Conservation (phyloP, 805 yeast genomes). For the Candida argentea region DNA sequence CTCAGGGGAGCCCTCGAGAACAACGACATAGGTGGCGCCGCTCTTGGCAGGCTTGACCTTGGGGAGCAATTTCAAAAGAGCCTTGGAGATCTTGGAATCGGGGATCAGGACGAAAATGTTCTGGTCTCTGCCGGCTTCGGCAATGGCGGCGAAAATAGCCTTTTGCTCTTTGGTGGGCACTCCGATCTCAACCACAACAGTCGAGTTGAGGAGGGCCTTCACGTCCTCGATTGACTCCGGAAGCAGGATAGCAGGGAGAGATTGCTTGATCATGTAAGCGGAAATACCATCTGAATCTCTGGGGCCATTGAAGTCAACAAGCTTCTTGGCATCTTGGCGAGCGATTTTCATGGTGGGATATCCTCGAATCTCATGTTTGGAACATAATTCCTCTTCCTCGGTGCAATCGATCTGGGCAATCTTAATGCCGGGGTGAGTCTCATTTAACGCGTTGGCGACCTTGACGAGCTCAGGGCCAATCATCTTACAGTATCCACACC, state of each 20-base stretch:
- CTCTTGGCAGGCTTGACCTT: constrained; percentile 9
- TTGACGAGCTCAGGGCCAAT: constrained; percentile 70
- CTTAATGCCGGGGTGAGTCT: constrained; percentile 44
- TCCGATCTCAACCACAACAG: constrained; percentile 44
- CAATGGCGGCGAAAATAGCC: constrained; percentile 42
- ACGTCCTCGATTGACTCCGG: constrained; percentile 40
- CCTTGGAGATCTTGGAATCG: constrained; percentile 29
- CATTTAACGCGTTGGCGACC: constrained; percentile 59
- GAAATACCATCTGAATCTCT: constrained; percentile 75
- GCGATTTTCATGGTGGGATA: constrained; percentile 79
- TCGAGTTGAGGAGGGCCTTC: constrained; percentile 36
- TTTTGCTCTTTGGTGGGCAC: constrained; percentile 19
- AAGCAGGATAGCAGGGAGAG: constrained; percentile 55
- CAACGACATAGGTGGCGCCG: constrained; percentile 32
- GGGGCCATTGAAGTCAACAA: constrained; percentile 71
- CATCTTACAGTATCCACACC: constrained; percentile 96
- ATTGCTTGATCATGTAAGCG: constrained; percentile 68
- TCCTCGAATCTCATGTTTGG: constrained; percentile 59
- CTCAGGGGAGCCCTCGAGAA: constrained; percentile 35
- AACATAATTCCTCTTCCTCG: constrained; percentile 63
- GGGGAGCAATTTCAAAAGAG: constrained; percentile 24
- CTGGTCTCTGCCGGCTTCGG: constrained; percentile 54
- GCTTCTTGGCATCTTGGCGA: constrained; percentile 35
- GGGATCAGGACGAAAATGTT: constrained; percentile 45
- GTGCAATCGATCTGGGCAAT: constrained; percentile 85